These are phyloP conservation scores for Candida sanyaensis DNA, from an alignment of 1,139 yeast genomes.

Conservation along the genomic window DNA sequence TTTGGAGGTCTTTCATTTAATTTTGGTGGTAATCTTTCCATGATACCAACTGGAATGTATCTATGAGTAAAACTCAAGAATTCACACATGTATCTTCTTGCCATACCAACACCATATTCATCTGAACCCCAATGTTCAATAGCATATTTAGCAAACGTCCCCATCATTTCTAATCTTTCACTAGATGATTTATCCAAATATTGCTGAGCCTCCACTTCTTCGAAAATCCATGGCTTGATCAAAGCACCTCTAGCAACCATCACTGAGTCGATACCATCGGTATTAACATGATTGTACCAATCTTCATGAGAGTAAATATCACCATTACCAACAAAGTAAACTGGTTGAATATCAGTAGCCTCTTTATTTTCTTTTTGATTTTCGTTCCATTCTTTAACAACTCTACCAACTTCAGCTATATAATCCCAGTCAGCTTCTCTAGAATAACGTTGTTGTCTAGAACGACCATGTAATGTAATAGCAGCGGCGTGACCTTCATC, in stretches of 20 bases:
- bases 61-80: constrained; percentile 92
- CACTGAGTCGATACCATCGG: constrained; percentile 81
- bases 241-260: constrained; percentile 99
- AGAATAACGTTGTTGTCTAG: constrained; percentile 93
- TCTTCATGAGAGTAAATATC: constrained; percentile 87
- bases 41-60: constrained; percentile 89
- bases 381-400: constrained; percentile 62
- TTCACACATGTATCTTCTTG: constrained; percentile 92
- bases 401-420: constrained; percentile 69
- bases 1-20: constrained; percentile 91
- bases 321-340: constrained; percentile 84
- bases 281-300: constrained; percentile 76
- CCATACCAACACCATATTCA: constrained; percentile 85
- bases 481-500: constrained; percentile 85
- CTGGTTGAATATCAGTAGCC: constrained; percentile 46
- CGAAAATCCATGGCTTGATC: constrained; percentile 98
- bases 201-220: constrained; percentile 88
- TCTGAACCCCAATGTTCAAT: constrained; percentile 98
- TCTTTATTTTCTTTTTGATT: constrained; percentile 56
- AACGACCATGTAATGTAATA: constrained; percentile 92
- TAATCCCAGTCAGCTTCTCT: constrained; percentile 93
- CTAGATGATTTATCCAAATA: constrained; percentile 87
- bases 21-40: constrained; percentile 85
- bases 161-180: constrained; percentile 79
- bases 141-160: constrained; percentile 73